Evolutionary conservation across 495 filamentous ascomycete genomes (phyloP).

Genomic region (Hamigera avellanea): DNA sequence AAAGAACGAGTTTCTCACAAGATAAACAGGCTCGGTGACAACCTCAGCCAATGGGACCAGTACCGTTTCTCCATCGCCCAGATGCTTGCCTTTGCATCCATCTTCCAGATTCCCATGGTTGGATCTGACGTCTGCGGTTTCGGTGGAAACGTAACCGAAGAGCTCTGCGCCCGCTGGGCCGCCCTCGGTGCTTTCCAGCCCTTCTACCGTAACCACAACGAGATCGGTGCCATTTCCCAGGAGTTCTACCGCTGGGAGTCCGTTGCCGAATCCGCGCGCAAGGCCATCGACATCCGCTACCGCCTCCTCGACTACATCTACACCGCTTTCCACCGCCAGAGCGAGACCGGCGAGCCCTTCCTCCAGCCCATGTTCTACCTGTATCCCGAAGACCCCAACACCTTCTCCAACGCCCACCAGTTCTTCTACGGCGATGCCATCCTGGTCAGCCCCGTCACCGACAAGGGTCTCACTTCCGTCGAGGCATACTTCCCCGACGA

Average conservation of each 20-base stretch:
- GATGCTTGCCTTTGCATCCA: constrained; percentile 61
- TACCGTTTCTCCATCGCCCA: constrained; percentile 59
- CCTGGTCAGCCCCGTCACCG: constrained; percentile 62
- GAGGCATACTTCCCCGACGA: constrained; percentile 64
- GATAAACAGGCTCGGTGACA: constrained; percentile 56
- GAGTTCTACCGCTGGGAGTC: constrained; percentile 68
- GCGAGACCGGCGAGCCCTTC: constrained; percentile 54
- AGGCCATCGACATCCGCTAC: constrained; percentile 67
- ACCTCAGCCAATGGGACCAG: constrained; percentile 58
- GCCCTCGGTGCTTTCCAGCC: constrained; percentile 69
- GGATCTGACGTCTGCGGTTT: constrained; percentile 80
- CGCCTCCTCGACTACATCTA: constrained; percentile 73
- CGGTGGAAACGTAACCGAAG: constrained; percentile 56
- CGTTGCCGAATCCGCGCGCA: constrained; percentile 54
- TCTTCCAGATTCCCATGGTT: constrained; percentile 82
- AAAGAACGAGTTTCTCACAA: background rate
- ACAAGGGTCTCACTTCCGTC: constrained; percentile 50
- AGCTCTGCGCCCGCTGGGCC: constrained; percentile 76
- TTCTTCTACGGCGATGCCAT: constrained; percentile 65
- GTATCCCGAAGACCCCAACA: constrained; percentile 56
- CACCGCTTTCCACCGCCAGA: constrained; percentile 57
- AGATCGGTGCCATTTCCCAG: constrained; percentile 39
- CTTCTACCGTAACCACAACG: constrained; percentile 78
- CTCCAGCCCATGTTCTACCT: constrained; percentile 59
- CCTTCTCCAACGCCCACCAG: constrained; percentile 49